Base-by-base conservation (phyloP, 1,139 yeast species). In the Lodderomyces jiufengensis region DNA sequence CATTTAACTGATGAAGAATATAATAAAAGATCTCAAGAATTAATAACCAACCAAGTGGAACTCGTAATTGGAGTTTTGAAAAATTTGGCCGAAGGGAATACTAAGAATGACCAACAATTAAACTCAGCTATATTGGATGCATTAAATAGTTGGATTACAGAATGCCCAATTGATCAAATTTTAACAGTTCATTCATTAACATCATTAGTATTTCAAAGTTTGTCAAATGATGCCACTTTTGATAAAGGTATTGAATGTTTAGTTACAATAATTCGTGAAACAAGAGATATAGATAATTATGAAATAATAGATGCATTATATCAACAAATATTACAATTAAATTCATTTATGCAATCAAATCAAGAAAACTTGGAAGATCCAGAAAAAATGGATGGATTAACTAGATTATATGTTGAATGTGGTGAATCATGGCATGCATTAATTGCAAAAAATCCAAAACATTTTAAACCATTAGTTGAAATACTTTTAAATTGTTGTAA, bases 351-450 rank as follows among this genome's bases (percentile, higher is more conserved):
- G 44, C 39, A 45, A n/a, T 44, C 50, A 12, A 43, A 54, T 39
- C 59, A 59, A 3, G 60, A 54, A n/a, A 57, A 51, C 40, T 45
- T 64, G 40, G 83, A 81, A 44, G 95, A 86, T 53, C 70, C 78
- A 1, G 95, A 86, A 36, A 70, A 76, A 20, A 76, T 85, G 52
- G 80, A 84, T 41, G 81, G 86, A 16, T 65, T 84, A 42, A 78
- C 95, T 0, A 71, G 92, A 51, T 59, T 94, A 32, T 86, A 84
- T 56, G 86, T 90, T 13, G 95, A 88, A 50, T 95, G 97, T 2
- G 96, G 95, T 42, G 97, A 90, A 58, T 75, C 95, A 2, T 94
- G 98, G 98, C 94, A 87, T 58, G 85, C 85, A 24, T 67, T 85
- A 24, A 78, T 90, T 39, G 92, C 95, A 6, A 80, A 79, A 50